A percentile compares a stretch with the other conserved stretches of the same genome.
These are phyloP conservation scores for Rutstroemia sp. DNA, from an alignment of 2,329 filamentous ascomycete species.

Conservation along the genomic window DNA sequence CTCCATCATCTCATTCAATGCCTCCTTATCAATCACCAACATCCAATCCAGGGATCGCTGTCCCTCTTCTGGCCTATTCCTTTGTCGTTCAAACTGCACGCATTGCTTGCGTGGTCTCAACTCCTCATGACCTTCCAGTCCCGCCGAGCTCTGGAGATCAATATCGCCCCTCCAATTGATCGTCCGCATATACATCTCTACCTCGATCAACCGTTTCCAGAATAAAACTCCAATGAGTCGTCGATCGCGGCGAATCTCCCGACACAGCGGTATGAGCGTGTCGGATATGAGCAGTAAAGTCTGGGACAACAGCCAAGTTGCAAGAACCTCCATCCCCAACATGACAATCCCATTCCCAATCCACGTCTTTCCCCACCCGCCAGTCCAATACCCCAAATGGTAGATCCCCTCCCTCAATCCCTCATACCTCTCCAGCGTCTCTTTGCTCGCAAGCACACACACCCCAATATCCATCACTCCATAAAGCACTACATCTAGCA, in stretches of 20 bases:
- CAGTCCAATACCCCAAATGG: neutral
- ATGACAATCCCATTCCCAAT: neutral
- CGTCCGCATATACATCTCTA: neutral
- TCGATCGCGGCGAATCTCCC: neutral
- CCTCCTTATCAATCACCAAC: slow-evolving; percentile 10
- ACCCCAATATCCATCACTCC: neutral
- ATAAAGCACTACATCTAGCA: neutral
- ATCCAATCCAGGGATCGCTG: slow-evolving; percentile 12
- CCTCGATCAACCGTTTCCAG: neutral
- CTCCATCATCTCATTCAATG: slow-evolving; percentile 17
- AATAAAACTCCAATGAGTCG: neutral
- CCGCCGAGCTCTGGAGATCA: neutral
- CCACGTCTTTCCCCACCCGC: neutral
- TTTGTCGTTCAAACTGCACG: neutral
- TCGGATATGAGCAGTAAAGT: neutral
- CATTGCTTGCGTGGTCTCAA: neutral
- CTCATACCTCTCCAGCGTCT: neutral
- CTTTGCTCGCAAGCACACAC: neutral
- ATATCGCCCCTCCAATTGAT: neutral
- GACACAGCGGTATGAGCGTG: neutral
- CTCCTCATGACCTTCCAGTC: neutral
- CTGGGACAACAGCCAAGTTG: slow-evolving; percentile 2
- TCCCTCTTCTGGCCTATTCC: slow-evolving; percentile 3
- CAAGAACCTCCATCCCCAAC: neutral
- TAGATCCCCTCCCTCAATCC: neutral